phyloP scores from a whole-genome alignment of 1,284 basidiomycete species.

The Butyriboletus appendiculatus region DNA sequence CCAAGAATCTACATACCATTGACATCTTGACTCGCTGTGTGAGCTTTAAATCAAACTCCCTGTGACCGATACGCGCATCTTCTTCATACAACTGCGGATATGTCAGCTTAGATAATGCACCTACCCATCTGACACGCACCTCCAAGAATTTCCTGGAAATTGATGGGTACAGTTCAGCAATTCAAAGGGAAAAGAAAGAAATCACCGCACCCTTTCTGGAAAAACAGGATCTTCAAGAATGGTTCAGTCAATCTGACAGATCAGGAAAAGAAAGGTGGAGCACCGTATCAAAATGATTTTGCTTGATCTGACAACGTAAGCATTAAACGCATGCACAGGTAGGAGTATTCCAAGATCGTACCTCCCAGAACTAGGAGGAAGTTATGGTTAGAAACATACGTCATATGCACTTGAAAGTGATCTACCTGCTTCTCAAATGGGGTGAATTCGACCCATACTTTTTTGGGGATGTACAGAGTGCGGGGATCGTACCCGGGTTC shows the following conservation, averaged over 20 bases:
- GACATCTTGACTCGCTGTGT: slow-evolving; percentile 97
- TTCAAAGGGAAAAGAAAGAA: background rate
- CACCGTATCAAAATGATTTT: slow-evolving; percentile 90
- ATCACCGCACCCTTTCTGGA: slow-evolving; percentile 85
- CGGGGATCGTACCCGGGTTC: slow-evolving; percentile 93
- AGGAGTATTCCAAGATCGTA: slow-evolving; percentile 27
- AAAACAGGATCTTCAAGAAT: slow-evolving; percentile 78
- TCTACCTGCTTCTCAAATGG: slow-evolving; percentile 92
- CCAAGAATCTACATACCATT: slow-evolving; percentile 62
- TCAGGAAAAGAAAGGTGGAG: background rate
- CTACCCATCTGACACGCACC: slow-evolving; percentile 36
- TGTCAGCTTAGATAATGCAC: slow-evolving; percentile 12
- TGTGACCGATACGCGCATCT: slow-evolving; percentile 88
- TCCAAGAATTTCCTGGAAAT: slow-evolving; percentile 64
- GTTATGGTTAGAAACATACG: background rate
- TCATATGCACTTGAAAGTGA: slow-evolving; percentile 1
- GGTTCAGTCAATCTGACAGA: slow-evolving; percentile 6
- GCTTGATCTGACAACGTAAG: slow-evolving; percentile 68
- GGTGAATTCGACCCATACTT: slow-evolving; percentile 84
- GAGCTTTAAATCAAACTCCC: slow-evolving; percentile 91
- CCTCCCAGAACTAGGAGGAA: slow-evolving; percentile 85
- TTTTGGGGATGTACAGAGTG: slow-evolving; percentile 82
- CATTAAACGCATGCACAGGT: background rate
- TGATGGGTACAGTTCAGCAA: background rate
- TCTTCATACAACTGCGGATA: slow-evolving; percentile 85